phyloP scores from a whole-genome alignment of 768 basidiomycete genomes.

The Coprinopsis sp. region DNA sequence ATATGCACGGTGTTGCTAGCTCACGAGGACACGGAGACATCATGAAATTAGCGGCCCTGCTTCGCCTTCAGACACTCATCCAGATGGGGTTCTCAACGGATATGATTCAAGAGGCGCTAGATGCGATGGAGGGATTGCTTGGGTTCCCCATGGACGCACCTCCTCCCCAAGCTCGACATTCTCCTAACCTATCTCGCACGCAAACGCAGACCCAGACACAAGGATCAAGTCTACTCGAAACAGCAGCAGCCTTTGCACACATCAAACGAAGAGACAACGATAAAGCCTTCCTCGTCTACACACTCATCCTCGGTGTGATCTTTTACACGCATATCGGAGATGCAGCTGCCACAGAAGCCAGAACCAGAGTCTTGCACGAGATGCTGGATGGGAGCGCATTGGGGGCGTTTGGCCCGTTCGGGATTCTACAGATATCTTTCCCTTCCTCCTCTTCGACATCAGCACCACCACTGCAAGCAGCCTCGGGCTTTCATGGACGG shows the following conservation, averaged over 20 bases:
- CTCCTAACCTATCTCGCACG: too few species aligned
- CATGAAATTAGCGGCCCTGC: slow-evolving; percentile 45
- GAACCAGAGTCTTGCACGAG: slow-evolving; percentile 59
- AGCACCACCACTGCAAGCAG: too few species aligned
- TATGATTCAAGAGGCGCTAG: slow-evolving; percentile 43
- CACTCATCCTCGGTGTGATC: slow-evolving; percentile 57
- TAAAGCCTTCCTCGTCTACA: slow-evolving; percentile 43
- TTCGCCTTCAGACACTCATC: slow-evolving; percentile 55
- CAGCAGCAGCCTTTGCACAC: slow-evolving; percentile 7
- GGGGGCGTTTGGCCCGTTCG: slow-evolving; percentile 28
- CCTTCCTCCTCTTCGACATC: slow-evolving; percentile 7
- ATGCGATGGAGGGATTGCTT: slow-evolving; percentile 45
- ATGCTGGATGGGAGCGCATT: slow-evolving; percentile 58
- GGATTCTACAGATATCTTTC: slow-evolving; percentile 29
- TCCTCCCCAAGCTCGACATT: too few species aligned
- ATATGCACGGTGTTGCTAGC: slow-evolving; percentile 24
- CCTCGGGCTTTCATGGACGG: too few species aligned
- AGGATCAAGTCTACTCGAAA: too few species aligned
- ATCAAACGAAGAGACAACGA: slow-evolving; percentile 17
- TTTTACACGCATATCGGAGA: slow-evolving; percentile 60
- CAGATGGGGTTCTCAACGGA: slow-evolving; percentile 53
- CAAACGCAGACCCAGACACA: too few species aligned
- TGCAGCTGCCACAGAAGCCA: slow-evolving; percentile 39
- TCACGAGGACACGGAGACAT: slow-evolving; percentile 38
- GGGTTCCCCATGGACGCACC: slow-evolving; percentile 26